Base-by-base conservation (phyloP, 805 yeast species). In the Lipomyces sp. region DNA sequence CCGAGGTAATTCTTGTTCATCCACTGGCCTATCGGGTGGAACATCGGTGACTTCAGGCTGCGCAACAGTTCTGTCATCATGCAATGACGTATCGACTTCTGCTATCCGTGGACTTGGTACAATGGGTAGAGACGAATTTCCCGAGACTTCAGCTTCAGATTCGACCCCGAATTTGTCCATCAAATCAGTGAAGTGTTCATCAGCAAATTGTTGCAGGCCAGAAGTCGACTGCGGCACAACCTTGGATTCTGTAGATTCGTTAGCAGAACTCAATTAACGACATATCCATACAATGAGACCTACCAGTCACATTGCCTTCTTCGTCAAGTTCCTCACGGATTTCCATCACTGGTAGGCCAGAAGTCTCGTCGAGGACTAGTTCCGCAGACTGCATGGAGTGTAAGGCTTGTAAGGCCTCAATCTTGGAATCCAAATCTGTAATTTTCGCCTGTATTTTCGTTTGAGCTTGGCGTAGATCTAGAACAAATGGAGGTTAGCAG, bases 261-360 rank as follows among this genome's bases (percentile, higher is more conserved):
- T 44, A 29, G 36, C 39, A 2, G 36, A 22, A n/a, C n/a, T n/a
- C n/a, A n/a, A n/a, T n/a, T n/a, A n/a, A n/a, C n/a, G n/a, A n/a
- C n/a, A n/a, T n/a, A n/a, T n/a, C n/a, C n/a, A n/a, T n/a, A n/a
- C n/a, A n/a, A n/a, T n/a, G n/a, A n/a, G n/a, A n/a, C 24, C 10
- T 37, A 49, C 55, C 55, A 26, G 84, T 63, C 1, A 89, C 74
- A 53, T 85, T 80, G 0, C 81, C 96, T n/a, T 85, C 82, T 0
- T 86, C 96, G 66, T 89, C 96, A 34, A 90, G 66, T 46, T 82
- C 85, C 63, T 89, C 97, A 46, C 82, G 74, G 21, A 90, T 90
- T 50, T 89, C 96, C 81, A 88, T 80, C 22, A 86, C 70, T 0
- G 87, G 89, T 1, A 82, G 61, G 1, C 74, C 80, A 14, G 77